Conservation (phyloP, 805 yeast genomes). For the Sugiyamaella mastotermitis region DNA sequence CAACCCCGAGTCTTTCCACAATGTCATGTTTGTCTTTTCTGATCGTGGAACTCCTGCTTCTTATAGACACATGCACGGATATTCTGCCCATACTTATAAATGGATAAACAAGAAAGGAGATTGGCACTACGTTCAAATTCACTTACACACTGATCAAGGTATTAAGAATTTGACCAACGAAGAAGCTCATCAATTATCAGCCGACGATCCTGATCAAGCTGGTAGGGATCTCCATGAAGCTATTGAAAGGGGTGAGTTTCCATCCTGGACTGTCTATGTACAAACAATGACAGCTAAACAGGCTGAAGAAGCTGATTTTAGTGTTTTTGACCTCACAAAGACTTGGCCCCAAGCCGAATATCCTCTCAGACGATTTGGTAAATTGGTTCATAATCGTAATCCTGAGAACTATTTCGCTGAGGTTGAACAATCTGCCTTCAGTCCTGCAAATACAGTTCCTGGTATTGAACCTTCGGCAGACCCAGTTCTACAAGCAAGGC, state of each 20-base stretch:
- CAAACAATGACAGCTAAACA: conserved; percentile 84
- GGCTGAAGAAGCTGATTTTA: conserved; percentile 68
- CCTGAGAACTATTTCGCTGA: conserved; percentile 86
- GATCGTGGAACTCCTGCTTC: conserved; percentile 81
- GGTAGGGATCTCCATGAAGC: conserved; percentile 74
- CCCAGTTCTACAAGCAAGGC: conserved; percentile 76
- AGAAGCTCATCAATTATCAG: conserved; percentile 49
- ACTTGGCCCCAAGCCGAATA: conserved; percentile 85
- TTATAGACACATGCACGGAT: conserved; percentile 75
- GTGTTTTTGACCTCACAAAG: conserved; percentile 86
- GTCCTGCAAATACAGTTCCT: conserved; percentile 81
- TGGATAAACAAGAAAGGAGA: conserved; percentile 65
- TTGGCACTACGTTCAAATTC: conserved; percentile 75
- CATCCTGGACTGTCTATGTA: conserved; percentile 79
- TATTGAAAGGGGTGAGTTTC: conserved; percentile 70
- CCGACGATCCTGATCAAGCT: conserved; percentile 66
- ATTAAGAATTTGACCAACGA: conserved; percentile 35
- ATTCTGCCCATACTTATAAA: conserved; percentile 79
- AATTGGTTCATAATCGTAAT: conserved; percentile 70
- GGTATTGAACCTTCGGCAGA: conserved; percentile 79
- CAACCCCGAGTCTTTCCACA: conserved; percentile 72
- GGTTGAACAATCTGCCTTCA: conserved; percentile 78
- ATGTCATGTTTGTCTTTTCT: conserved; percentile 64
- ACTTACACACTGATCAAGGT: conserved; percentile 63
- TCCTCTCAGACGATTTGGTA: conserved; percentile 84